phyloP scores from a whole-genome alignment of 805 yeast species.

The Cephaloascus fragrans region DNA sequence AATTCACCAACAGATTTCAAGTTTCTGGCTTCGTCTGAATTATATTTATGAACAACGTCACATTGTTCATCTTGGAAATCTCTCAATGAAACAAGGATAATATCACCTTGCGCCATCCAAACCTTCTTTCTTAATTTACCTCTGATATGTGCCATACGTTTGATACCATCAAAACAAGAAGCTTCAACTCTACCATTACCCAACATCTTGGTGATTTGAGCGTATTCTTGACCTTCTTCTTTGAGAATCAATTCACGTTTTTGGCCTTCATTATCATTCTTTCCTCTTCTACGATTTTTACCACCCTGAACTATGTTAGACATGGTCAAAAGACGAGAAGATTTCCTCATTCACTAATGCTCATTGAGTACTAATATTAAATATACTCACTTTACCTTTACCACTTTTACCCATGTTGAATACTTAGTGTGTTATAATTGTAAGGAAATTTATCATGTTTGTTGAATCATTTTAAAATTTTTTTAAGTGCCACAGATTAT shows the following conservation, averaged over 20 bases:
- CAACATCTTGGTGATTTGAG: slow-evolving; percentile 95
- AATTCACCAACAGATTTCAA: slow-evolving; percentile 92
- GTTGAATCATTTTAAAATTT: slow-evolving; percentile 2
- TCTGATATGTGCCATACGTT: slow-evolving; percentile 95
- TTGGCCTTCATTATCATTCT: slow-evolving; percentile 83
- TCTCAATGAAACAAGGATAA: slow-evolving; percentile 88
- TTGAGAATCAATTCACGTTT: slow-evolving; percentile 88
- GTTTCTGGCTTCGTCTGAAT: slow-evolving; percentile 96
- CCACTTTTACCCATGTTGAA: slow-evolving; percentile 60
- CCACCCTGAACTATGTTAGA: slow-evolving; percentile 69
- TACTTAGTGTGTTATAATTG: slow-evolving; percentile 2
- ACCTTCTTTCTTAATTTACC: slow-evolving; percentile 99
- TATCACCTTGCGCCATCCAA: slow-evolving; percentile 99
- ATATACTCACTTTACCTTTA: slow-evolving; percentile 52
- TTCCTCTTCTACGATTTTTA: slow-evolving; percentile 96
- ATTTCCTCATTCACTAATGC: too few species aligned
- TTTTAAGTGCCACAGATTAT: slow-evolving; percentile 1
- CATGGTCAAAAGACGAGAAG: too few species aligned
- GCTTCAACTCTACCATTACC: slow-evolving; percentile 98
- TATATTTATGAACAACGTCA: slow-evolving; percentile 94
- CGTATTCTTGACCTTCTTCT: slow-evolving; percentile 98
- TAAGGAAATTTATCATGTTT: too few species aligned
- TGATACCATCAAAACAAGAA: slow-evolving; percentile 85
- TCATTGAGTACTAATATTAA: too few species aligned
- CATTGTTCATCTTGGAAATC: slow-evolving; percentile 98